Conservation (phyloP, 2,329 filamentous ascomycete species). For the Neonectria coccinea region DNA sequence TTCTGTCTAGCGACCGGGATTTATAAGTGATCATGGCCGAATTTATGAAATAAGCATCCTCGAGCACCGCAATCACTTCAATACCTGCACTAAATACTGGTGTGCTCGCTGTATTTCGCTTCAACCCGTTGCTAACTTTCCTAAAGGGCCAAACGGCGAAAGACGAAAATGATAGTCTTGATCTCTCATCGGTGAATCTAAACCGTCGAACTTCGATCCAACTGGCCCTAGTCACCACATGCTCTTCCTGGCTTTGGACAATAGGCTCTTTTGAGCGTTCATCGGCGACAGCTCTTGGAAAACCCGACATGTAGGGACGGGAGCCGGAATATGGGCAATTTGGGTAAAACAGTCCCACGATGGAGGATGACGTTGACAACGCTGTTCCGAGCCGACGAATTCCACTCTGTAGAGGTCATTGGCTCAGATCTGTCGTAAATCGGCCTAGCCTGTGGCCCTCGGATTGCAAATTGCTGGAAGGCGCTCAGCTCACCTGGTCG, state of each 20-base stretch:
- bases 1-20: neutral
- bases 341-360: conserved; percentile 46
- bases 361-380: neutral
- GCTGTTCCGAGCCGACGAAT: conserved; percentile 60
- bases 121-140: neutral
- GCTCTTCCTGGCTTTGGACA: conserved; percentile 31
- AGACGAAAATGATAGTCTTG: conserved; percentile 41
- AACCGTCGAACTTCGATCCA: neutral
- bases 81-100: no score
- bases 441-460: conserved; percentile 57
- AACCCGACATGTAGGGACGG: conserved; percentile 64
- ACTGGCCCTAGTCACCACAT: conserved; percentile 32
- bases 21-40: neutral
- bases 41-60: conserved; percentile 21
- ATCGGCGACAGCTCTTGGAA: conserved; percentile 18
- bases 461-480: conserved; percentile 57
- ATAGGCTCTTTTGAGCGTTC: conserved; percentile 24
- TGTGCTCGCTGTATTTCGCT: neutral
- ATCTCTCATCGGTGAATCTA: conserved; percentile 34
- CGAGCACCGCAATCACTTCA: conserved; percentile 28
- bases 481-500: conserved; percentile 46
- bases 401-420: conserved; percentile 57
- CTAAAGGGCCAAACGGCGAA: conserved; percentile 44
- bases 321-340: conserved; percentile 66
- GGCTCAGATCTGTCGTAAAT: conserved; percentile 62